A percentile compares a stretch with the other conserved stretches of the same genome.
These are phyloP conservation scores for Penicillium sp. DNA, from an alignment of 2,329 filamentous ascomycete species.

Conservation along the genomic window DNA sequence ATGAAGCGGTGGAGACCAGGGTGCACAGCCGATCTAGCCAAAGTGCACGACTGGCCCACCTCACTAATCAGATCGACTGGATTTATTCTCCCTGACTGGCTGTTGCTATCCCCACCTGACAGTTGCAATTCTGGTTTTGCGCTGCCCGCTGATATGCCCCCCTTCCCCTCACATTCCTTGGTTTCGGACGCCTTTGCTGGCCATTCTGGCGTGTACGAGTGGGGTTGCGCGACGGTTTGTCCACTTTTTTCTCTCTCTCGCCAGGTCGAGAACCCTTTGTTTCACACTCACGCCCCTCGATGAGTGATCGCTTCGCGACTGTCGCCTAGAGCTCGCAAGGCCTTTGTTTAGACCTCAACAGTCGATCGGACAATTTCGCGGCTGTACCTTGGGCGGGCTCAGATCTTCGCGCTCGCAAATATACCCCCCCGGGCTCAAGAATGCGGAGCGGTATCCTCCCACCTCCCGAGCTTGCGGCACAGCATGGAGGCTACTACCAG, in stretches of 20 bases:
- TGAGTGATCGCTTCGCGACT: too few species aligned
- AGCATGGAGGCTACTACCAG: constrained; percentile 15
- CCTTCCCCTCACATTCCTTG: not conserved
- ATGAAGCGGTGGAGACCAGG: constrained; percentile 17
- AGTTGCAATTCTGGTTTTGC: constrained; percentile 2
- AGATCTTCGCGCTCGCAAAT: too few species aligned
- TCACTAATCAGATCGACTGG: constrained; percentile 13
- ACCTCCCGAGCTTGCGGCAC: constrained; percentile 7
- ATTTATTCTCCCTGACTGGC: constrained; percentile 7
- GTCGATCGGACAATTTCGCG: too few species aligned
- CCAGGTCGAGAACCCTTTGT: not conserved
- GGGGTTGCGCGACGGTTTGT: constrained; percentile 2
- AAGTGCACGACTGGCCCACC: constrained; percentile 7
- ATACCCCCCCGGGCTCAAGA: too few species aligned
- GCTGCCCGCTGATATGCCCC: not conserved
- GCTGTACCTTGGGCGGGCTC: too few species aligned
- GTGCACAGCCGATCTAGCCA: constrained; percentile 13
- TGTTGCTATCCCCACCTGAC: constrained; percentile 16
- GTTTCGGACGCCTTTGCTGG: constrained; percentile 2
- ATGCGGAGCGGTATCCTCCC: not conserved
- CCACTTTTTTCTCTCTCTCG: constrained; percentile 10
- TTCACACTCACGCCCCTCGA: too few species aligned
- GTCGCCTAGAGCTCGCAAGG: too few species aligned
- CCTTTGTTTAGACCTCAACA: too few species aligned
- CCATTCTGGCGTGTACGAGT: constrained; percentile 9